Base-by-base conservation (phyloP, 768 basidiomycete species). In the Podaxis rugospora region DNA sequence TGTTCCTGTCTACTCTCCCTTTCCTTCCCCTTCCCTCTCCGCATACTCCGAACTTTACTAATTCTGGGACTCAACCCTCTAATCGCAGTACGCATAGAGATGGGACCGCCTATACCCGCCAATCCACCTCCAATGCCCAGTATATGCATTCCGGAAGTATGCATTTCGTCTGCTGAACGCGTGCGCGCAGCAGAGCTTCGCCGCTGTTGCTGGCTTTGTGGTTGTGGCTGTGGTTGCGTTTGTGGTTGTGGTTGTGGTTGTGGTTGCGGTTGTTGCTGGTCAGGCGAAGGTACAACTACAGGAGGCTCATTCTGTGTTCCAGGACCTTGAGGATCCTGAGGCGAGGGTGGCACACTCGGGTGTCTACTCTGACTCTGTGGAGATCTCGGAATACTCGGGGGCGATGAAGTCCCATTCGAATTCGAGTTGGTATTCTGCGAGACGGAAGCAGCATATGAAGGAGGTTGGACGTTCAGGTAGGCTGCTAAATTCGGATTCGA, bases 381-480 rank as follows among this genome's bases (percentile, higher is more conserved):
- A 13, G 42, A 57, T 36, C 66, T 70, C 18, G 74, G 71, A 13
- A 68, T 66, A 51, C 70, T 70, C 4, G 66, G 73, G 21, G 68
- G 67, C 18, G 57, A 58, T 1, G 65, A 56, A 9, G 51, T 61
- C 16, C 63, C 57, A 37, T 64, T 58, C 14, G 40, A 39, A 32
- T 64, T 58, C 14, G 40, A 39, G 47, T 58, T 57, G 2, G 63
- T 66, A 27, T 66, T 51, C 21, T 61, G 56, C 9, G 71, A 69
- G 13, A 70, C 64, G 10, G 72, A 72, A 4, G 66, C 68, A 23
- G 69, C 66, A 60, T 76, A 74, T 5, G 72, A 73, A 14, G 74
- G 72, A 49, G 73, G 71, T 13, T 70, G 66, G 23, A 55, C 63
- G 37, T 62, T 66, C 52, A 61, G 66, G 36, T 59, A 57, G 44